A percentile compares a stretch with the other conserved stretches of the same genome.
These are phyloP conservation scores for Sarocladium brachiariae DNA, from an alignment of 2,329 filamentous ascomycete species.

Conservation along the genomic window DNA sequence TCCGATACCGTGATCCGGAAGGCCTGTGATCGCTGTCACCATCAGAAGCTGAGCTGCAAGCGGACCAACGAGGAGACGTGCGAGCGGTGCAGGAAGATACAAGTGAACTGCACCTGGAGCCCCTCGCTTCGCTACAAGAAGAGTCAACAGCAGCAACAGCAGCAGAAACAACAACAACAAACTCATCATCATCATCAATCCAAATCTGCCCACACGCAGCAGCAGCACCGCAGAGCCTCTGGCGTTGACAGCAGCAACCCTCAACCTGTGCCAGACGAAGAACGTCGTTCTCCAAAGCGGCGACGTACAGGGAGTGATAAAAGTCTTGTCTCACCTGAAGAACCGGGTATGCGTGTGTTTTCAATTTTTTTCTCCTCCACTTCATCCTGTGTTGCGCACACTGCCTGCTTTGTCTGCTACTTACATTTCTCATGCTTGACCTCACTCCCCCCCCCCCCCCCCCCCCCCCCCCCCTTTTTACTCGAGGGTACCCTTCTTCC, in stretches of 20 bases:
- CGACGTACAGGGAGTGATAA: slow-evolving; percentile 27
- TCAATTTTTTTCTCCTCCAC: slow-evolving; percentile 13
- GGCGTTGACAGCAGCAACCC: too few species aligned
- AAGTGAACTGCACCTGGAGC: slow-evolving; percentile 36
- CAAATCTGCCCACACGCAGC: too few species aligned
- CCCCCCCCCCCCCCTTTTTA: not conserved
- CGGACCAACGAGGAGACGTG: slow-evolving; percentile 32
- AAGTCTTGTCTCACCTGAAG: slow-evolving; percentile 26
- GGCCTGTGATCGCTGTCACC: slow-evolving; percentile 40
- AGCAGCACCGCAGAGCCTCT: too few species aligned
- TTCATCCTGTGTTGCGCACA: slow-evolving; percentile 1
- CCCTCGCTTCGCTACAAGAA: slow-evolving; percentile 33
- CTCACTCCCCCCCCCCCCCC: too few species aligned
- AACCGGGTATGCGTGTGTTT: slow-evolving; percentile 26
- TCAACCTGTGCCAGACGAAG: slow-evolving; percentile 9
- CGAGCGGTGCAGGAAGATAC: slow-evolving; percentile 35
- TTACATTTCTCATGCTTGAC: too few species aligned
- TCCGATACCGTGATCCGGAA: slow-evolving; percentile 32
- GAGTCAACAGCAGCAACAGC: slow-evolving; percentile 22
- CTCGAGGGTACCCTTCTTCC: not conserved
- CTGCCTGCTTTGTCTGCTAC: too few species aligned
- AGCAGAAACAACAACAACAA: slow-evolving; percentile 14
- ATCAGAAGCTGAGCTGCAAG: slow-evolving; percentile 40
- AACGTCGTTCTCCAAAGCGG: slow-evolving; percentile 29
- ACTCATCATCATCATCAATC: too few species aligned